Percentiles rank a stretch among this genome's conserved stretches.
phyloP scores from a whole-genome alignment of 2,329 filamentous ascomycete species.

The Hypoxylon sp. region DNA sequence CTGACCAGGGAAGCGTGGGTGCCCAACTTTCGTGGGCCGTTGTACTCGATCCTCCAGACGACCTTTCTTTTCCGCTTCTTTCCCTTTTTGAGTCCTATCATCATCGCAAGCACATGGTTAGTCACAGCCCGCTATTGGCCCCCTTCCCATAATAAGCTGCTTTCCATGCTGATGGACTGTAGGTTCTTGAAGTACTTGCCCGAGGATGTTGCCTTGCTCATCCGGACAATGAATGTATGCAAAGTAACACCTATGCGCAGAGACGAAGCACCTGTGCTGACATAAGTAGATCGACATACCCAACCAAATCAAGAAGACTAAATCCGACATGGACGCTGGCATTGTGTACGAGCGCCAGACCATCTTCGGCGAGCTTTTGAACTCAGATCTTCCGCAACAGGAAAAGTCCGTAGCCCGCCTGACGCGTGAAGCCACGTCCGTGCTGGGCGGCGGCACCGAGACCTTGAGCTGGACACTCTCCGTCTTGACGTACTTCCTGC shows the following conservation, averaged over 20 bases:
- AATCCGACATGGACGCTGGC: slow-evolving; percentile 12
- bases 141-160: not conserved
- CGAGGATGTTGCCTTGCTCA: slow-evolving; percentile 7
- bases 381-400: slow-evolving; percentile 49
- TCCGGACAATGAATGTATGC: slow-evolving; percentile 26
- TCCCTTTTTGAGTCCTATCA: slow-evolving; percentile 23
- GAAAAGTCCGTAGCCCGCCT: slow-evolving; percentile 53
- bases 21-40: slow-evolving; percentile 38
- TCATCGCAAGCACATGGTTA: slow-evolving; percentile 19
- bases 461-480: slow-evolving; percentile 54
- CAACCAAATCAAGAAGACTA: slow-evolving; percentile 21
- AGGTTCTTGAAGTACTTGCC: slow-evolving; percentile 32
- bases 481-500: slow-evolving; percentile 53
- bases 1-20: slow-evolving; percentile 31
- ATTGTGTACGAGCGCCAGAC: slow-evolving; percentile 39
- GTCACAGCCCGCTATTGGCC: not conserved
- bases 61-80: slow-evolving; percentile 33
- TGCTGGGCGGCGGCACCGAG: slow-evolving; percentile 55
- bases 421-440: slow-evolving; percentile 50
- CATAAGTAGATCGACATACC: slow-evolving; percentile 28
- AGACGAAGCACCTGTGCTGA: not conserved
- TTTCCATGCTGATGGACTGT: not conserved
- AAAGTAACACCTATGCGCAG: not conserved
- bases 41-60: slow-evolving; percentile 20
- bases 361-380: slow-evolving; percentile 52